Evolutionary conservation across 257 asterid genomes (phyloP).

Genomic region (Penstemon newberryi): DNA sequence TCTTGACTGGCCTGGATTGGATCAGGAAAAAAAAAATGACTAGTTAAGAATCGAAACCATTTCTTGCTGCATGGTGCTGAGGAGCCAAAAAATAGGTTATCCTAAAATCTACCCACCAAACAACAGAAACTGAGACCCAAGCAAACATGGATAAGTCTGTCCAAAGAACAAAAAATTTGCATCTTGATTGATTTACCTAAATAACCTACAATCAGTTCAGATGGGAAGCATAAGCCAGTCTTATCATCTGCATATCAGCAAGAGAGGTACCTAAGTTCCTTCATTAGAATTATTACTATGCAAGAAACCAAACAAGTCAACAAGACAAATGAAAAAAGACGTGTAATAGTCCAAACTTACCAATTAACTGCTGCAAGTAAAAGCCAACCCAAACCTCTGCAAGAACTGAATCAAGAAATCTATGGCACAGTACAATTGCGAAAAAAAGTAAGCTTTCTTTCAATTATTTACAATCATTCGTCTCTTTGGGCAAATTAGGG

Average conservation of each 20-base stretch:
- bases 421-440: neutral
- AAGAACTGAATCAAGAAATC: conserved; percentile 21
- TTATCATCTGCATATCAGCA: conserved; percentile 1
- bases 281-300: no score
- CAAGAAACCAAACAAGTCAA: no score
- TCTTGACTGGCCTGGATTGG: neutral
- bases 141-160: neutral
- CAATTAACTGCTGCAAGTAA: conserved; percentile 1
- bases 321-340: no score
- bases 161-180: no score
- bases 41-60: no score
- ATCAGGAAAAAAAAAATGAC: no score
- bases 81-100: neutral
- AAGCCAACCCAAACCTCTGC: neutral
- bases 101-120: neutral
- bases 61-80: neutral
- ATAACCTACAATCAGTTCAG: no score
- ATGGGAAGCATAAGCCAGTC: no score
- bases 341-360: neutral
- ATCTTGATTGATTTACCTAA: no score
- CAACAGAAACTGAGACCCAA: neutral
- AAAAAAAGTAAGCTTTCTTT: neutral
- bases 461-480: conserved; percentile 12
- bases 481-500: conserved; percentile 3
- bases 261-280: neutral